A percentile compares a stretch with the other conserved stretches of the same genome.
phyloP scores from a whole-genome alignment of 2,329 filamentous ascomycete species.

The Botryotinia globosa region DNA sequence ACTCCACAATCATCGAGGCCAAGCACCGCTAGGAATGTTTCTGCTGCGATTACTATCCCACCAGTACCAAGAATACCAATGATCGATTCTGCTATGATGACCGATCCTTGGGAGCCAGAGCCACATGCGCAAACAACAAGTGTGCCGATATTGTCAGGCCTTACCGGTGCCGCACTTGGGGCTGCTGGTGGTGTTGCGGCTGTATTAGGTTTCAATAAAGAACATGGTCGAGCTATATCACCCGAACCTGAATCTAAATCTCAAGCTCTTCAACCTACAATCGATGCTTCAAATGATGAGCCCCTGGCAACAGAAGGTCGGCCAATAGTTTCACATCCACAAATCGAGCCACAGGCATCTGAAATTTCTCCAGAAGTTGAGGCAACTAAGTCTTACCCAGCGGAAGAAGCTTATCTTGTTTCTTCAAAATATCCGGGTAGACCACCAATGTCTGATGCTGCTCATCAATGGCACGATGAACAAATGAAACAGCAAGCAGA shows the following conservation, averaged over 20 bases:
- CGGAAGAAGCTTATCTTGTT: conserved; percentile 24
- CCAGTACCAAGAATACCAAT: conserved; percentile 50
- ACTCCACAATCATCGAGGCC: conserved; percentile 46
- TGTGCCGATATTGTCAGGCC: conserved; percentile 25
- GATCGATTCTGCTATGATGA: conserved; percentile 61
- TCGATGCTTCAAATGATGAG: background rate
- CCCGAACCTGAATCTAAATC: background rate
- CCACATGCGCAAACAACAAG: conserved; percentile 26
- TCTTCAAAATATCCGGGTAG: conserved; percentile 27
- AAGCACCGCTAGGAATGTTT: conserved; percentile 36
- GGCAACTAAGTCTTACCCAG: conserved; percentile 23
- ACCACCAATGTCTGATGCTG: conserved; percentile 33
- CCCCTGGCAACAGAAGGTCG: background rate
- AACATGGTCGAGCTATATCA: conserved; percentile 7
- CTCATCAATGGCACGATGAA: conserved; percentile 37
- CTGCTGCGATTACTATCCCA: conserved; percentile 49
- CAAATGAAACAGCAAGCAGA: conserved; percentile 30
- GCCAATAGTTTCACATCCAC: background rate
- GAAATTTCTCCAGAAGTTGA: conserved; percentile 27
- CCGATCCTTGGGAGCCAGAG: conserved; percentile 51
- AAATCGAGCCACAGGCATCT: background rate
- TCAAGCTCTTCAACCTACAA: background rate
- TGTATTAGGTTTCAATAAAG: background rate
- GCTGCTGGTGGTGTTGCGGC: conserved; percentile 4
- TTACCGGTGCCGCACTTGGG: conserved; percentile 3